These are phyloP conservation scores for Atractiella rhizophila DNA, from an alignment of 768 basidiomycete genomes.

Conservation along the genomic window DNA sequence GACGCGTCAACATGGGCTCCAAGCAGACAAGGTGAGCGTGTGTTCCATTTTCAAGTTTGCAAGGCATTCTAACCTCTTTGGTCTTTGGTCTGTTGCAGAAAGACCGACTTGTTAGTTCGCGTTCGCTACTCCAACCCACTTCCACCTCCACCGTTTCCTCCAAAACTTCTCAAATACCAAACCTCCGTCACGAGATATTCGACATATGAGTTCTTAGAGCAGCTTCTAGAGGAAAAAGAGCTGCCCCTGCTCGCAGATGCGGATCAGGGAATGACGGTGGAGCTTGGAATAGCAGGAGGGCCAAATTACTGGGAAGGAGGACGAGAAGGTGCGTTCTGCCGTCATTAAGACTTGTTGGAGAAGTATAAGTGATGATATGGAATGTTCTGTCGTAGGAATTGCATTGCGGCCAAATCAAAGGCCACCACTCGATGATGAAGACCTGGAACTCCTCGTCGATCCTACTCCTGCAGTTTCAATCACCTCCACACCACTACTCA, in stretches of 20 bases:
- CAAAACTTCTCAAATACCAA: constrained; percentile 75
- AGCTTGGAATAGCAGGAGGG: constrained; percentile 55
- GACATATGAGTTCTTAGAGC: constrained; percentile 55
- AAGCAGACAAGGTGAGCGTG: too few relatives aligned
- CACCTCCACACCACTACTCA: constrained; percentile 27
- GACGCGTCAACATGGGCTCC: too few relatives aligned
- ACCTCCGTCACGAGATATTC: constrained; percentile 73
- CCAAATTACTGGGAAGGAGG: constrained; percentile 59
- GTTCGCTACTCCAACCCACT: constrained; percentile 86
- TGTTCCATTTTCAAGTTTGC: too few relatives aligned
- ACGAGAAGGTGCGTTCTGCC: constrained; percentile 28
- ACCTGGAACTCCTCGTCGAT: constrained; percentile 39
- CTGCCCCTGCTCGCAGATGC: constrained; percentile 92
- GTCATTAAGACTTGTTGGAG: constrained; percentile 36
- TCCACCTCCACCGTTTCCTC: constrained; percentile 87
- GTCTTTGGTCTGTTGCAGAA: too few relatives aligned
- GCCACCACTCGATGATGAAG: constrained; percentile 19
- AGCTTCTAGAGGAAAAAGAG: constrained; percentile 51
- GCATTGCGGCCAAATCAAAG: not conserved
- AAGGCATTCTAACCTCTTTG: too few relatives aligned
- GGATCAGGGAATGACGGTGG: constrained; percentile 87
- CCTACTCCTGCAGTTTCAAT: constrained; percentile 21
- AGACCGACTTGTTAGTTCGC: constrained; percentile 71
- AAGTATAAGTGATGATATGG: constrained; percentile 40
- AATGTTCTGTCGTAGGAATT: constrained; percentile 28